These are phyloP conservation scores for Vaccinium corymbosum DNA, from an alignment of 148 eudicot species.

Conservation along the genomic window DNA sequence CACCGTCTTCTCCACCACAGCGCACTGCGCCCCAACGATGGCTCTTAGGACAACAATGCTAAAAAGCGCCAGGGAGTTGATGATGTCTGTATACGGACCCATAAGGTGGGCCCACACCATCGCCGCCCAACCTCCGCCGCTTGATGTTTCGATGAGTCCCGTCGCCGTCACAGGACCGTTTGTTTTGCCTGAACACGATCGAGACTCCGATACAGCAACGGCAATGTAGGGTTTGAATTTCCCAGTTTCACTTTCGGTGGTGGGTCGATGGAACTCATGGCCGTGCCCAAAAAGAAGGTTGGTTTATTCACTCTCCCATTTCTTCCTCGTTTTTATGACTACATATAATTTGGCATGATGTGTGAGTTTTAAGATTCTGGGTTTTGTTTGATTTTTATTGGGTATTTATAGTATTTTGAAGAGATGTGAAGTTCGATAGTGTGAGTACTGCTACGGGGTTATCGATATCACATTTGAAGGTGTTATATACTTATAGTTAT, in stretches of 20 bases:
- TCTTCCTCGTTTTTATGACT: neutral
- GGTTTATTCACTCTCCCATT: neutral
- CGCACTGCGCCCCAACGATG: constrained; percentile 24
- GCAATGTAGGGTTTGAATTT: constrained; percentile 24
- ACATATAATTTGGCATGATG: neutral
- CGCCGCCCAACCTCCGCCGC: constrained; percentile 46
- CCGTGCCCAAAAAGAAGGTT: constrained; percentile 70
- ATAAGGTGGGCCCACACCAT: constrained; percentile 41
- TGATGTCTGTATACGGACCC: constrained; percentile 22
- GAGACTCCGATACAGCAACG: constrained; percentile 16
- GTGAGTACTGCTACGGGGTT: neutral
- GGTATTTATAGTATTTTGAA: neutral
- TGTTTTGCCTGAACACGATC: constrained; percentile 25
- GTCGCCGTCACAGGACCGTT: constrained; percentile 15
- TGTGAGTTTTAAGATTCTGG: neutral
- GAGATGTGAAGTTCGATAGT: neutral
- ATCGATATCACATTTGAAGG: neutral
- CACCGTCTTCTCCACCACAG: neutral
- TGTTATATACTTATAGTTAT: neutral
- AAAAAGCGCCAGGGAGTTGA: constrained; percentile 17
- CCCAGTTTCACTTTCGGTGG: constrained; percentile 31
- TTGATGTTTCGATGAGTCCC: constrained; percentile 22
- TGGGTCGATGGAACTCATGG: constrained; percentile 84
- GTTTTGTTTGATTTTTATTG: neutral
- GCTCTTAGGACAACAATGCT: constrained; percentile 37